Evolutionary conservation across 2,329 filamentous ascomycete genomes (phyloP), one percentile per base, ranked within the genome.

Genomic region (Lecanicillium sp.): DNA sequence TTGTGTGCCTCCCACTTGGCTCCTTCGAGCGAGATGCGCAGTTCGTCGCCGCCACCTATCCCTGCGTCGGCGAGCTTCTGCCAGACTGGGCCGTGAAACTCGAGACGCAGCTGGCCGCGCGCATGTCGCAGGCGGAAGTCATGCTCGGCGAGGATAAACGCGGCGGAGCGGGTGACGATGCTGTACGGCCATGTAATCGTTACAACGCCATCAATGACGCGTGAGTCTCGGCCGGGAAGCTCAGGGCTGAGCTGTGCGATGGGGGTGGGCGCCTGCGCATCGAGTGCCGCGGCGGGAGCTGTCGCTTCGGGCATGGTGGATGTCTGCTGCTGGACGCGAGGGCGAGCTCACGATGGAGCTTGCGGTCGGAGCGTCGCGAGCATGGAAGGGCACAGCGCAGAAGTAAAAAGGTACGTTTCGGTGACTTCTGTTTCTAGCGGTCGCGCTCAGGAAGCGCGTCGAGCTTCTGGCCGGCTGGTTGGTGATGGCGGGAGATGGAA

Each of bases 161-260:
- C 84, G 55, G 90, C 77, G 32, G 82, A 82, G 45, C 78, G 79
- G 24, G 78, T 85, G 21, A 88, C 81, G 19, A 85, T 86, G 54
- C 87, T 95, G 66, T 88, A 96, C 0, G 91, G 91, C 90, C 91
- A 97, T 50, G 88, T 83, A 29, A 97, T 80, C 8, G 89, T 91
- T 19, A 96, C 80, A 14, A 86, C 73, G 32, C 87, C 90, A 50
- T 79, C 76, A 26, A 95, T 67, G 11, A 71, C 68, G 51, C 68
- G 68, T 5, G 67, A 62, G 2, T 59, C 49, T 20, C 64, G 62
- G 11, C 73, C 62, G 12, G 65, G 48, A 5, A 81, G 58, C 8
- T 71, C 67, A 5, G 79, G 78, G 27, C 56, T 62, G 27, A 84
- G 69, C 51, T 78, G 68, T 7, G 80, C 71, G 56, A 84, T 83